A percentile compares a stretch with the other conserved stretches of the same genome.
Conservation (phyloP, 2,329 filamentous ascomycete genomes). For the Fusarium newnesense region DNA sequence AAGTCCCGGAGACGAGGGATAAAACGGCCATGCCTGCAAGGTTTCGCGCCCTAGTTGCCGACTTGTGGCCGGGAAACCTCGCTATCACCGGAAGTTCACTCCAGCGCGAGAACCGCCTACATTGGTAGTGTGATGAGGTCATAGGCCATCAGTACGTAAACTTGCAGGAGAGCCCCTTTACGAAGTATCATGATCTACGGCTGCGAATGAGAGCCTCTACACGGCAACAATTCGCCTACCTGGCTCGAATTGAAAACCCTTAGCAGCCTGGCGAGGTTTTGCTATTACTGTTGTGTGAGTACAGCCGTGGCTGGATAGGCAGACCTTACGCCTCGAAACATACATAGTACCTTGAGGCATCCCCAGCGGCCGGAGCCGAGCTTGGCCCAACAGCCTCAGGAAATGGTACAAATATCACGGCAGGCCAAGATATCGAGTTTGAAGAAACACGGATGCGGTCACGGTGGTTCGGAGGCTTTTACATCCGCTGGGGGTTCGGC, state of each 20-base stretch:
- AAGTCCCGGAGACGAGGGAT: conserved; percentile 32
- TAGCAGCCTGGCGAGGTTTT: background rate
- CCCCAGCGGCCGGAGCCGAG: background rate
- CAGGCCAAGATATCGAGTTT: background rate
- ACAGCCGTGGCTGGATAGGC: background rate
- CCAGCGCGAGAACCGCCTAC: conserved; percentile 34
- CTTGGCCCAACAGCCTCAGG: background rate
- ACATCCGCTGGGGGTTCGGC: background rate
- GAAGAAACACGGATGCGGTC: background rate
- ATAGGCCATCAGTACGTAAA: conserved; percentile 20
- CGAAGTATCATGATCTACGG: conserved; percentile 3
- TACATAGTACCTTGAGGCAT: background rate
- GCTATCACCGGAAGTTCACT: conserved; percentile 17
- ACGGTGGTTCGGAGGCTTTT: background rate
- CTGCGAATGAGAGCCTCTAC: conserved; percentile 1
- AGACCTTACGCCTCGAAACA: background rate
- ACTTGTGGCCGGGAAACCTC: conserved; percentile 37
- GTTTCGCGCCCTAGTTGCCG: conserved; percentile 36
- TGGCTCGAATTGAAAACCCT: background rate
- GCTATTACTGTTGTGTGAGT: background rate
- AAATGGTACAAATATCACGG: background rate
- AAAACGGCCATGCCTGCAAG: conserved; percentile 30
- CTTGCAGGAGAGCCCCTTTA: background rate
- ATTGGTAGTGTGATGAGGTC: conserved; percentile 41
- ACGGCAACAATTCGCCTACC: background rate